Base-by-base conservation (phyloP, 2,329 filamentous ascomycete species). In the Alternaria alternata region DNA sequence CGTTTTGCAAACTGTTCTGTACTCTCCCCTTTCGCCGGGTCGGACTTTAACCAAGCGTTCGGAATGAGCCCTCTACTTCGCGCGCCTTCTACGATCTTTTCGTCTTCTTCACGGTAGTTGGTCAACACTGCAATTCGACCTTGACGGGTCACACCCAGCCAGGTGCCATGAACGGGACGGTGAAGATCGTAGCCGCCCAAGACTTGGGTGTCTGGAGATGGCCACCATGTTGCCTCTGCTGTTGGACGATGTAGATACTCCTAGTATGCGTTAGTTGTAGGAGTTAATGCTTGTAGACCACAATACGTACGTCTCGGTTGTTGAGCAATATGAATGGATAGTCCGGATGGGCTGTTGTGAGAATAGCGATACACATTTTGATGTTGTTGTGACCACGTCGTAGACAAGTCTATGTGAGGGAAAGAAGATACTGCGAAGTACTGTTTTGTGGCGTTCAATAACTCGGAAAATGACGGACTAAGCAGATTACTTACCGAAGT, bases 231-330 rank as follows among this genome's bases (percentile, higher is more conserved):
- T 59, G 85, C 86, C 34, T 79, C 78, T 32, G 85, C 83, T 22
- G 88, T 90, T 51, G 87, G 87, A 34, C 88, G 85, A 62, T 82
- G 81, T 52, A 89, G 81, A 66, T 85, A 89, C 79, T 90, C 88
- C 85, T 87, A 9, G 4, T 3, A 26, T 26, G 7, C 49, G 22
- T 74, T 54, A 66, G 57, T 59, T 32, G 16, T 26, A 38, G 2
- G 18, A 11, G 9, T 9, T 16, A 7, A 30, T n/a, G 3, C 34
- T 5, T 20, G 48, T n/a, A 7, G 9, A 8, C 46, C 5, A 9
- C 3, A 5, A 4, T 36, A 54, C 65, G 53, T 74, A 81, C 80
- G 75, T 85, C 83, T 66, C 83, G 75, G 67, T 85, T 85, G 71
- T 80, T 83, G 57, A 84, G 74, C n/a, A 85, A 71, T 62, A 85